Base-by-base conservation (phyloP, 352 stramenopile genomes). In the Pythium rhizo-oryzae region DNA sequence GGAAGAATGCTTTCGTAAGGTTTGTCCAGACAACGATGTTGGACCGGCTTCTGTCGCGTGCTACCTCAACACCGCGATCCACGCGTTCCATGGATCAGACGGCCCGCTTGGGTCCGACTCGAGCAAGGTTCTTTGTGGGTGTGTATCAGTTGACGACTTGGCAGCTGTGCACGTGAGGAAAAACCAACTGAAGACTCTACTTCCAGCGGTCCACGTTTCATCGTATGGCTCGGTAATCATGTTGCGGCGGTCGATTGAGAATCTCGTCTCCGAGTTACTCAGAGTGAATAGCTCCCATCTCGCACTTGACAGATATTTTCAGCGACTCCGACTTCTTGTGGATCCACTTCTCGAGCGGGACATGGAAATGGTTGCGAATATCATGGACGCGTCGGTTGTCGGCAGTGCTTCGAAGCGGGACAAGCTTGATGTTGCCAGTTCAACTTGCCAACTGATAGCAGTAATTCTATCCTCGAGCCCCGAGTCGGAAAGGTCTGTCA, bases 41-140 rank as follows among this genome's bases (percentile, higher is more conserved):
- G 58, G 37, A 8, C 18, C 8, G 7, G 71, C 60, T 28, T 63
- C 62, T 4, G 56, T 77, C 13, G 61, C 71, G 46, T 77, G 71
- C 51, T 77, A 63, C 56, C 53, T 77, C 33, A 69, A 77, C 52
- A 77, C 71, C 2, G 71, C 66, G 5, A 73, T 77, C 13, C 71
- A 77, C 37, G 59, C 71, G 3, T 77, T 70, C 50, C 67, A 77
- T 39, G 52, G 71, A 25, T 61, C 65, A 11, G 62, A 69, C 21
- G 71, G 71, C 13, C 43, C 62, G 24, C 58, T 77, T 13, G 66
- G 56, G 33, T 62, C 65, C 8, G 60, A 8, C 2, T 64, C 61
- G 0, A 62, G 23, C 12, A 25, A 55, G 7, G 41, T 69, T 54
- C 30, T 77, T 13, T 77, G 71, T 46, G 71, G 71, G 16, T 77